Evolutionary conservation across 2,329 filamentous ascomycete genomes (phyloP).

Genomic region (Pseudogymnoascus sp.): DNA sequence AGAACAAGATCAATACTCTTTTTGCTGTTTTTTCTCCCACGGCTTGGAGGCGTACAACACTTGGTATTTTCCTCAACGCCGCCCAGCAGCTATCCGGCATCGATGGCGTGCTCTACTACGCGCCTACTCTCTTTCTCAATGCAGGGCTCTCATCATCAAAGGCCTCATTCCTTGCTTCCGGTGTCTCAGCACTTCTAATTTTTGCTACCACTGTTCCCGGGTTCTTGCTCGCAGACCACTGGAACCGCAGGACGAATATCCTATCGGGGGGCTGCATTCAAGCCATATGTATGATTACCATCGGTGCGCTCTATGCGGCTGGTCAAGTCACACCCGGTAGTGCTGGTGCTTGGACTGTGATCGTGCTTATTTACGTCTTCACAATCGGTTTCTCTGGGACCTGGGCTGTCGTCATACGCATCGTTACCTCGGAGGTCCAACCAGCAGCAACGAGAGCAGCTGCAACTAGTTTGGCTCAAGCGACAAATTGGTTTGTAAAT

Average conservation of each 20-base stretch:
- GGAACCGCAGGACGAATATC: slow-evolving; percentile 46
- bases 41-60: slow-evolving; percentile 38
- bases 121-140: slow-evolving; percentile 50
- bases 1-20: slow-evolving; percentile 17
- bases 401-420: slow-evolving; percentile 48
- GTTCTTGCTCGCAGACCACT: slow-evolving; percentile 47
- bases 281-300: slow-evolving; percentile 43
- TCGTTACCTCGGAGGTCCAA: slow-evolving; percentile 53
- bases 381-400: slow-evolving; percentile 38
- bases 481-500: slow-evolving; percentile 34
- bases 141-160: slow-evolving; percentile 47
- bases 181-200: slow-evolving; percentile 51
- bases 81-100: slow-evolving; percentile 56
- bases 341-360: slow-evolving; percentile 41
- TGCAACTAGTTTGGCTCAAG: slow-evolving; percentile 43
- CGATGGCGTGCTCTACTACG: slow-evolving; percentile 56
- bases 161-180: slow-evolving; percentile 52
- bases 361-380: slow-evolving; percentile 43
- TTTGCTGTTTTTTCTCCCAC: slow-evolving; percentile 30
- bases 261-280: slow-evolving; percentile 46
- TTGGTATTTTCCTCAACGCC: slow-evolving; percentile 49
- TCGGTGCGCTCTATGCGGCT: slow-evolving; percentile 45
- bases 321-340: slow-evolving; percentile 31
- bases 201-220: slow-evolving; percentile 49
- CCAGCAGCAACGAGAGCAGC: slow-evolving; percentile 45